Base-by-base conservation (phyloP, 2,329 filamentous ascomycete genomes). In the Beauveria varroae region DNA sequence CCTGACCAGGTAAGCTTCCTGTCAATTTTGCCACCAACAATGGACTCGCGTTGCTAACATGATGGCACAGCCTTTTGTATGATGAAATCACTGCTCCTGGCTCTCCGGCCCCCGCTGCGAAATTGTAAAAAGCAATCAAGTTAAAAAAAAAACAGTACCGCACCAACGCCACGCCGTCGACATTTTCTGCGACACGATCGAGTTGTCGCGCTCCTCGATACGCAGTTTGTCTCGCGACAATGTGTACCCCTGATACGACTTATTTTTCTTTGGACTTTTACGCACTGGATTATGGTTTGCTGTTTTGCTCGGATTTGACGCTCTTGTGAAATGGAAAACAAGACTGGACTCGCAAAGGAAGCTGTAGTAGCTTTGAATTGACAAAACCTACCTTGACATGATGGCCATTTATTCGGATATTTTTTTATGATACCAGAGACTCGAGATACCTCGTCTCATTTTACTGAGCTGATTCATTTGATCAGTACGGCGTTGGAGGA, bases 61-160 rank as follows among this genome's bases (percentile, higher is more conserved):
- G 20, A 58, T 5, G 47, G 34, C 26, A 34, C 64, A 95, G 89
- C 57, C 77, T 96, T 67, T 77, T 96, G 56, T 96, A 96, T 76
- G 90, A 93, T 69, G 90, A 95, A 75, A 95, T 96, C 71, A 93
- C 90, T 20, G 85, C 86, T 63, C 82, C 90, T 62, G 89, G 89
- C 64, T 76, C 79, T 62, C 81, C 85, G 7, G 74, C 71, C 50
- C 78, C 81, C 62, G 85, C 84, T 63, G 84, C 86, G n/a, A 88
- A 88, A 76, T 74, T 88, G 72, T 88, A 75, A 78, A 12, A n/a
- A 46, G 16, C 20, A 8, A 44, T 10, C 14, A 75, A 78, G 3
- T 8, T 22, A 46, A 75, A 78, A 10, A 18, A 24, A 46, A 20
- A 16, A 54, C 46, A 30, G 20, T 26, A 54, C 22, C 12, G 9